These are phyloP conservation scores for Dillenia suffruticosa DNA, from an alignment of 164 flowering plant genomes.

Conservation along the genomic window DNA sequence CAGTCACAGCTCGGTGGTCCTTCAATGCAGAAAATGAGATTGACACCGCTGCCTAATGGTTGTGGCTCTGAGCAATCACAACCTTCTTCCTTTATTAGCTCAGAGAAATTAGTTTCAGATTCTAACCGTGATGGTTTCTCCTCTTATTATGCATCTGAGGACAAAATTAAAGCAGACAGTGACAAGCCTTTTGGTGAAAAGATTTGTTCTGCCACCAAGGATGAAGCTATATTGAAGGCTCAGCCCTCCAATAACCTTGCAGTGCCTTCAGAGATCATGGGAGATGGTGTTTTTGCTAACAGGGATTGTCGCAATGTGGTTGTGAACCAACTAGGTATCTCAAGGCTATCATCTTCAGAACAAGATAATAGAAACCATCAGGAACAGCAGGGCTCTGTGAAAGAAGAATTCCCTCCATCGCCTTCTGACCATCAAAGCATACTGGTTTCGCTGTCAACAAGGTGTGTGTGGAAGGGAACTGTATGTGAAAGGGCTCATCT, in stretches of 20 bases:
- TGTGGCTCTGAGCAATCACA: slow-evolving; percentile 14
- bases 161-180: slow-evolving; percentile 13
- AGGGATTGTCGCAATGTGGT: slow-evolving; percentile 11
- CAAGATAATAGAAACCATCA: slow-evolving; percentile 26
- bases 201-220: slow-evolving; percentile 9
- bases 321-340: slow-evolving; percentile 18
- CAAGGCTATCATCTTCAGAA: slow-evolving; percentile 32
- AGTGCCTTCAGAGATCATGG: slow-evolving; percentile 17
- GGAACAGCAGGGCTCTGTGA: slow-evolving; percentile 36
- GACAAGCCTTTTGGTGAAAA: slow-evolving; percentile 12
- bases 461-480: slow-evolving; percentile 97
- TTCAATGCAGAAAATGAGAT: slow-evolving; percentile 16
- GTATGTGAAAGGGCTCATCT: slow-evolving; percentile 92
- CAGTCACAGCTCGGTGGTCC: slow-evolving; percentile 12
- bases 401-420: slow-evolving; percentile 90
- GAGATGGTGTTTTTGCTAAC: slow-evolving; percentile 12
- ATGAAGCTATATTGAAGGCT: slow-evolving; percentile 6
- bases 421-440: slow-evolving; percentile 96
- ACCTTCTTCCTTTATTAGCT: slow-evolving; percentile 17
- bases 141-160: slow-evolving; percentile 18
- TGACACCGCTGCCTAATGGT: slow-evolving; percentile 15
- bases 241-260: slow-evolving; percentile 10
- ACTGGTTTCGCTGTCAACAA: slow-evolving; percentile 82
- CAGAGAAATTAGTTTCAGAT: slow-evolving; percentile 16
- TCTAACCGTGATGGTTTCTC: slow-evolving; percentile 17